phyloP scores from a whole-genome alignment of 2,329 filamentous ascomycete genomes.

The Paecilomyces fulvus region DNA sequence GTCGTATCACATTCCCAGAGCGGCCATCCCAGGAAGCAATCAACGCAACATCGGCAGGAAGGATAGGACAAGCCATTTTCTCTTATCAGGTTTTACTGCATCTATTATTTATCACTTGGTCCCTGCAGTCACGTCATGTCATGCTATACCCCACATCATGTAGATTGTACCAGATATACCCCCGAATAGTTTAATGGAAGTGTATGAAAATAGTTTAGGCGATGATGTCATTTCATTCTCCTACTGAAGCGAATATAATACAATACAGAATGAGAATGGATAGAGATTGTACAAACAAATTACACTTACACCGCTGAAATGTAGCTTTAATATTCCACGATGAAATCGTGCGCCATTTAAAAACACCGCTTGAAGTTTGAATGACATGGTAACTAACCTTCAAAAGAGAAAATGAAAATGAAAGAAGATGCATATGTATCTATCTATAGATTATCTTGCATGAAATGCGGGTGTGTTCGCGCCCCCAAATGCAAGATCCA shows the following conservation, averaged over 20 bases:
- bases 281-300: background rate
- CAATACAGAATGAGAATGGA: background rate
- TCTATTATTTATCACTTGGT: background rate
- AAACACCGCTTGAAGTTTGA: background rate
- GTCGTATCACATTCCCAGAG: no score
- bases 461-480: background rate
- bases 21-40: background rate
- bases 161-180: background rate
- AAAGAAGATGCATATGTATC: background rate
- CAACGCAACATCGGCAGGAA: background rate
- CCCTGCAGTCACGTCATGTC: background rate
- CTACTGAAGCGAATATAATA: background rate
- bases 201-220: background rate
- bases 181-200: background rate
- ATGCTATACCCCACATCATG: background rate
- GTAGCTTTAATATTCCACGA: background rate
- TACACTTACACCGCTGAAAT: background rate
- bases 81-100: background rate
- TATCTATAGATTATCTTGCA: background rate
- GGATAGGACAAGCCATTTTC: background rate
- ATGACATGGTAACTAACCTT: background rate
- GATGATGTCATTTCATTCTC: background rate
- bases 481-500: constrained; percentile 1
- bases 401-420: background rate
- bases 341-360: background rate